Evolutionary conservation across 2,329 filamentous ascomycete genomes (phyloP).

Genomic region (Leptographium lundbergii): DNA sequence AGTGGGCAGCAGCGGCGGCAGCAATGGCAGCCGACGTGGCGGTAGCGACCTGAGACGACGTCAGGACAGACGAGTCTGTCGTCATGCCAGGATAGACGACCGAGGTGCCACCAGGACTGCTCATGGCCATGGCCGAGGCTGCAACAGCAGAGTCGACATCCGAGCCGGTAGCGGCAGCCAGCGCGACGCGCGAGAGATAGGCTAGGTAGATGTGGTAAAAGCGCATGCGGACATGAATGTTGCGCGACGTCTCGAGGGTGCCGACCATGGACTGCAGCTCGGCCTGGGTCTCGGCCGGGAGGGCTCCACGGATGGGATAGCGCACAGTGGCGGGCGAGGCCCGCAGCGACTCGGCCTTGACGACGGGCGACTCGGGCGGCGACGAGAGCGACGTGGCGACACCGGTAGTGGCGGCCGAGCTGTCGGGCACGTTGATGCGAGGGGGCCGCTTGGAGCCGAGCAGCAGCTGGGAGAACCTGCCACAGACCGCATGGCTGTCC

Average conservation of each 20-base stretch:
- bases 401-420: background rate
- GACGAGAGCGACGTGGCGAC: background rate
- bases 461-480: background rate
- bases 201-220: slow-evolving; percentile 7
- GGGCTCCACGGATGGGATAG: background rate
- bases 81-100: no score
- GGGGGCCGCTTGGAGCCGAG: background rate
- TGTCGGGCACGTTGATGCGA: background rate
- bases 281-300: background rate
- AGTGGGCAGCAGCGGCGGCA: background rate
- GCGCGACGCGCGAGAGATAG: slow-evolving; percentile 5
- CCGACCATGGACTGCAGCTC: slow-evolving; percentile 5
- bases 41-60: background rate
- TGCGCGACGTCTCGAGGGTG: slow-evolving; percentile 3
- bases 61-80: background rate
- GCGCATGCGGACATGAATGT: slow-evolving; percentile 5
- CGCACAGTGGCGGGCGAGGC: background rate
- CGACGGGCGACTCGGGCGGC: background rate
- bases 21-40: slow-evolving; percentile 1
- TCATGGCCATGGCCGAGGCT: background rate
- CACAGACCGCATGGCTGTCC: background rate
- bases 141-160: background rate
- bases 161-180: background rate
- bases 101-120: background rate
- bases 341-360: background rate